A percentile compares a stretch with the other conserved stretches of the same genome.
These are phyloP conservation scores for Colletotrichum musae DNA, from an alignment of 2,329 filamentous ascomycete genomes.

Conservation along the genomic window DNA sequence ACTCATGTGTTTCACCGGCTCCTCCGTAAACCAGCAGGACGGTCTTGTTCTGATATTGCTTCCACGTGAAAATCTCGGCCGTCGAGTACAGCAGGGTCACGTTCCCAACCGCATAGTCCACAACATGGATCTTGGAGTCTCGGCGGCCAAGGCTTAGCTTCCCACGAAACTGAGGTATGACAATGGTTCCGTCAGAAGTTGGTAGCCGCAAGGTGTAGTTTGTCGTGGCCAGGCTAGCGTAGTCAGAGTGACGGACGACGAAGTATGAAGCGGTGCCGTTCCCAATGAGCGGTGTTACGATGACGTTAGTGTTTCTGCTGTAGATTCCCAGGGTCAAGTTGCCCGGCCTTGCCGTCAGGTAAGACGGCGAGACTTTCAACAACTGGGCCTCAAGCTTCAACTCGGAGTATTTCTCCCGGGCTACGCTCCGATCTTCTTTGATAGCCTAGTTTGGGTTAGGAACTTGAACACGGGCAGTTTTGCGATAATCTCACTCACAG, in stretches of 20 bases:
- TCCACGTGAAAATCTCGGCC: conserved; percentile 79
- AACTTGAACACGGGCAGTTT: not conserved
- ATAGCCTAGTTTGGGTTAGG: conserved; percentile 60
- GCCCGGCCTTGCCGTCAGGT: conserved; percentile 72
- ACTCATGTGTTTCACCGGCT: conserved; percentile 73
- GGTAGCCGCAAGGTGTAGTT: conserved; percentile 75
- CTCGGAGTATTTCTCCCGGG: conserved; percentile 84
- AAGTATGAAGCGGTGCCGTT: conserved; percentile 73
- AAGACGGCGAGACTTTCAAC: conserved; percentile 79
- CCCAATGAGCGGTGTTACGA: conserved; percentile 73
- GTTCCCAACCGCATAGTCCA: conserved; percentile 75
- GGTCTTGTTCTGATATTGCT: conserved; percentile 71
- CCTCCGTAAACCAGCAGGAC: conserved; percentile 76
- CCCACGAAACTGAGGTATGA: conserved; percentile 71
- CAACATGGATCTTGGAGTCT: conserved; percentile 78
- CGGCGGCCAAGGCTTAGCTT: conserved; percentile 71
- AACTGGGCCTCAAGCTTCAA: conserved; percentile 84
- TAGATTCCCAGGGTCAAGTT: conserved; percentile 65
- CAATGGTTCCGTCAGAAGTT: conserved; percentile 65
- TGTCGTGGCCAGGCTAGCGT: conserved; percentile 69
- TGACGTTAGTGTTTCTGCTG: conserved; percentile 65
- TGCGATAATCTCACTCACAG: conserved; percentile 48
- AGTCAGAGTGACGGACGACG: conserved; percentile 76
- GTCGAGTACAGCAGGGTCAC: conserved; percentile 76
- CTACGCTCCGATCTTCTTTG: conserved; percentile 76